Percentiles rank a stretch among this genome's conserved stretches.
Evolutionary conservation across 1,284 basidiomycete genomes (phyloP).

Genomic region (Inonotus obliquus): DNA sequence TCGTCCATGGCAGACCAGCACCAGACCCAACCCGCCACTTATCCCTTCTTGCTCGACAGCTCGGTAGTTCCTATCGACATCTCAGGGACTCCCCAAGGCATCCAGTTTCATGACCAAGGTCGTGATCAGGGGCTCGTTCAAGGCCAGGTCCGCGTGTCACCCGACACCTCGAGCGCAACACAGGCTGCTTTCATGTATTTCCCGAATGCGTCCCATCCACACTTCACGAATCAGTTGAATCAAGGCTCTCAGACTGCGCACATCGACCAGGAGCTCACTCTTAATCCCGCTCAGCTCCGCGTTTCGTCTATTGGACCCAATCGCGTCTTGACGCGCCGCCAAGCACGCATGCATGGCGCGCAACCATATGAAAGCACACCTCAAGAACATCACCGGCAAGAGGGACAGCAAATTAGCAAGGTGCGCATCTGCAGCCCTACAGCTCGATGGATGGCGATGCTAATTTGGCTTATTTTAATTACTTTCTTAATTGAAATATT

Average conservation of each 20-base stretch:
- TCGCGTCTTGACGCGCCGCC: conserved; percentile 20
- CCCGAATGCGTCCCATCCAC: not conserved
- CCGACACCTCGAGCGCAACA: not conserved
- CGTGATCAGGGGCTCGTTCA: not conserved
- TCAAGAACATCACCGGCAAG: not conserved
- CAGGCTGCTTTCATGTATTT: conserved; percentile 2
- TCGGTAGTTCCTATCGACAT: conserved; percentile 2
- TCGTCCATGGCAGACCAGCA: conserved; percentile 11
- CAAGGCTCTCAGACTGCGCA: not conserved
- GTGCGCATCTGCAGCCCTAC: not conserved
- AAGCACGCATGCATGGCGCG: conserved; percentile 12
- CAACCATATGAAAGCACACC: not conserved
- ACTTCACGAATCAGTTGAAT: not conserved
- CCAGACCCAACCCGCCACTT: not conserved
- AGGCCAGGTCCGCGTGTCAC: conserved; percentile 4
- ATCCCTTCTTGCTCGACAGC: conserved; percentile 7
- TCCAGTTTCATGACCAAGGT: not conserved
- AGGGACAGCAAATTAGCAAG: conserved; percentile 2
- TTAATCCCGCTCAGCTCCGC: conserved; percentile 13
- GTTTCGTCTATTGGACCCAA: conserved; percentile 11
- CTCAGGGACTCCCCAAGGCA: not conserved
- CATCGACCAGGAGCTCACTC: not conserved
- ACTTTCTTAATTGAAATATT: not conserved
- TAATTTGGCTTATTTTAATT: not conserved
- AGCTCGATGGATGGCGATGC: not conserved